These are phyloP conservation scores for Saksenaea oblongispora DNA, from an alignment of 371 early-diverging fungal genomes.

Conservation along the genomic window DNA sequence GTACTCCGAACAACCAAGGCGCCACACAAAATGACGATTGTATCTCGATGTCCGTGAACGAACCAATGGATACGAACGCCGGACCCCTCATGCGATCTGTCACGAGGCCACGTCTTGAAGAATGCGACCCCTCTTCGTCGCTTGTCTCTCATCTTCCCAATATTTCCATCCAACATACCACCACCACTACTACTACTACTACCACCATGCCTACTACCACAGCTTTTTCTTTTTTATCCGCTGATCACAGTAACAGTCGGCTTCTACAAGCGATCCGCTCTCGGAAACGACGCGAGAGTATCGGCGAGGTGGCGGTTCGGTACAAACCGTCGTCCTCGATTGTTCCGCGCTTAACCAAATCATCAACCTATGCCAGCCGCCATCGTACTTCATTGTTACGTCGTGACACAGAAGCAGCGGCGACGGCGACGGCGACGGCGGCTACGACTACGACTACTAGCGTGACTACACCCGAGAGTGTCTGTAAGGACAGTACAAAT, in stretches of 20 bases:
- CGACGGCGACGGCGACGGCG: not conserved
- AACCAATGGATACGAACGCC: not conserved
- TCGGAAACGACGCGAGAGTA: constrained; percentile 36
- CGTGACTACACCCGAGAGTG: constrained; percentile 6
- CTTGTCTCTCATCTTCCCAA: constrained; percentile 6
- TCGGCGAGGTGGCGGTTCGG: constrained; percentile 25
- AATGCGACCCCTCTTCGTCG: not conserved
- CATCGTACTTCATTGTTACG: constrained; percentile 2
- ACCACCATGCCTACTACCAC: not conserved
- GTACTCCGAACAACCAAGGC: constrained; percentile 2
- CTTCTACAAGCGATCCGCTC: constrained; percentile 19
- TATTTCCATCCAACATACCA: not conserved
- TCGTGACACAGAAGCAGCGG: not conserved
- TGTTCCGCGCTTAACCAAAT: constrained; percentile 33
- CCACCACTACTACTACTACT: not conserved
- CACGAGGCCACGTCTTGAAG: constrained; percentile 1
- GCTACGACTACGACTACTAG: constrained; percentile 7
- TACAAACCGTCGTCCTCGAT: constrained; percentile 20
- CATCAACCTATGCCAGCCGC: constrained; percentile 20
- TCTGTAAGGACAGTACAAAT: not conserved
- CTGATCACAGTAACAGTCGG: constrained; percentile 6
- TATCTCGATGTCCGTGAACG: not conserved
- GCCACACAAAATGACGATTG: constrained; percentile 2
- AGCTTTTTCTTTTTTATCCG: not conserved
- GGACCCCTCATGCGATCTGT: constrained; percentile 3